Percentiles rank a stretch among this genome's conserved stretches.
Evolutionary conservation across 2,329 filamentous ascomycete genomes (phyloP).

Genomic region (Penicillium vulpinum): DNA sequence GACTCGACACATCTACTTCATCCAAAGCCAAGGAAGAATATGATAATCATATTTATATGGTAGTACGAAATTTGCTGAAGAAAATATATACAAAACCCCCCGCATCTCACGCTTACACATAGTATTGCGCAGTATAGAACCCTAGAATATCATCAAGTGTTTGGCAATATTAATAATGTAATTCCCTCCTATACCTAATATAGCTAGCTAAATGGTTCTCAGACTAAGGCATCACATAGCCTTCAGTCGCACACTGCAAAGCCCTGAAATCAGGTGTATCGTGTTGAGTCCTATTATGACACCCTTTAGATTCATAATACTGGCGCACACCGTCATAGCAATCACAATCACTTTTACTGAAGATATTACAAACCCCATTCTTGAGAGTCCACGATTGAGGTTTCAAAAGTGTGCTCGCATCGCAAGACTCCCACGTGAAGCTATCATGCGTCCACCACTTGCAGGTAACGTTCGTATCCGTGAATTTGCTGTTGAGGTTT

Average conservation of each 20-base stretch:
- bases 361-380: slow-evolving; percentile 6
- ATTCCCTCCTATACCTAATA: no score
- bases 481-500: neutral
- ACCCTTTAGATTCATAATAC: neutral
- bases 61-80: no score
- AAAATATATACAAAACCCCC: neutral
- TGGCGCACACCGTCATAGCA: neutral
- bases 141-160: no score
- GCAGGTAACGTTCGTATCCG: neutral
- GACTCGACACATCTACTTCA: neutral
- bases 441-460: slow-evolving; percentile 8
- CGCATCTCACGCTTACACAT: no score
- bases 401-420: neutral
- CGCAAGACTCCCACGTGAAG: slow-evolving; percentile 8
- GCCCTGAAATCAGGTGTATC: neutral
- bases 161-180: no score
- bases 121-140: no score
- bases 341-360: neutral
- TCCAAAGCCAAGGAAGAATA: neutral
- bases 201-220: no score
- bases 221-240: no score
- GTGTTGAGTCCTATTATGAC: slow-evolving; percentile 1
- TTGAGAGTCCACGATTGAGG: slow-evolving; percentile 11
- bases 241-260: neutral
- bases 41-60: neutral